phyloP scores from a whole-genome alignment of 78 protist genomes.

The Chrysochromulina parva region DNA sequence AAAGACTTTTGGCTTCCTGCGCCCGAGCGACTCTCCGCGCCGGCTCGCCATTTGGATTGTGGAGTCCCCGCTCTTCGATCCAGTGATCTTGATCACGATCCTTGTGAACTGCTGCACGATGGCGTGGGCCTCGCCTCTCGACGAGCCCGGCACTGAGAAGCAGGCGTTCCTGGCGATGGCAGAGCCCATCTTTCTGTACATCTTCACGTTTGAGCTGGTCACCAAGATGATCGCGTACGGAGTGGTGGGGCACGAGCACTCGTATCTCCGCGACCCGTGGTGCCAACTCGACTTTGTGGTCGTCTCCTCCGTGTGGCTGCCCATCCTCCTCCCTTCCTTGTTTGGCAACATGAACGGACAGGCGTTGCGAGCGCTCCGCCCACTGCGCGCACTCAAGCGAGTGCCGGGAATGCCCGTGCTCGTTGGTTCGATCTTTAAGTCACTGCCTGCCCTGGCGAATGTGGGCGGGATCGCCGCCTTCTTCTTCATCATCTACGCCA shows the following conservation, averaged over 20 bases:
- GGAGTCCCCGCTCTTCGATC: neutral
- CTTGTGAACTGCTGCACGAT: neutral
- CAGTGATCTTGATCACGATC: neutral
- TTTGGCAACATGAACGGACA: conserved; percentile 13
- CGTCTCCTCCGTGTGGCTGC: neutral
- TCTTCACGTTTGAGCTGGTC: conserved; percentile 18
- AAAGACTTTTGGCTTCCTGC: neutral
- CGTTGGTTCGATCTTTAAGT: conserved; percentile 1
- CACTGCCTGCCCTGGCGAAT: conserved; percentile 13
- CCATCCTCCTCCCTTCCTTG: neutral
- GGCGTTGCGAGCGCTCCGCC: conserved; percentile 47
- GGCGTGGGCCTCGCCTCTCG: neutral
- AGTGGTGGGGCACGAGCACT: neutral
- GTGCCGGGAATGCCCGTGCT: conserved; percentile 33
- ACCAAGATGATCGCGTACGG: conserved; percentile 36
- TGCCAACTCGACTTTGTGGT: conserved; percentile 35
- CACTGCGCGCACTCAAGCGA: conserved; percentile 40
- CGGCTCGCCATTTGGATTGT: neutral
- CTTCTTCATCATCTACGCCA: conserved; percentile 1
- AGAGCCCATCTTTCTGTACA: neutral
- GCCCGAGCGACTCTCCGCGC: neutral
- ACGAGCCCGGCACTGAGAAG: neutral
- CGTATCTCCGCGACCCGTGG: conserved; percentile 51
- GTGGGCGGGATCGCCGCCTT: conserved; percentile 15
- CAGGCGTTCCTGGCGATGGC: no score